A percentile compares a stretch with the other conserved stretches of the same genome.
phyloP scores from a whole-genome alignment of 2,329 filamentous ascomycete species.

The Xylariaceae sp. region DNA sequence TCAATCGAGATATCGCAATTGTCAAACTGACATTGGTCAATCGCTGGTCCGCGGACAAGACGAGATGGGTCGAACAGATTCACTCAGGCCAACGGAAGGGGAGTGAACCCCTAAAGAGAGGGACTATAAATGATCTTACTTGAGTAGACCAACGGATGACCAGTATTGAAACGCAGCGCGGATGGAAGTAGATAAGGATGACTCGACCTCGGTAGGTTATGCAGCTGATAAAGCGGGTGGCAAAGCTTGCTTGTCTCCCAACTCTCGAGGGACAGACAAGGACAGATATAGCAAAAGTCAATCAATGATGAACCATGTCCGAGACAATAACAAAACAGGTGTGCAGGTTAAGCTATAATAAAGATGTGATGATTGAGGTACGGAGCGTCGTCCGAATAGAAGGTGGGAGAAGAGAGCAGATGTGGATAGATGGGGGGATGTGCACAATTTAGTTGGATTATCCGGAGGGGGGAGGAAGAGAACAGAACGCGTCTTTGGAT shows the following conservation, averaged over 20 bases:
- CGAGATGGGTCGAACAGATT: neutral
- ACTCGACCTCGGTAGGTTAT: conserved; percentile 28
- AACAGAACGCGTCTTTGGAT: conserved; percentile 22
- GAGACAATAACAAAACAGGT: conserved; percentile 20
- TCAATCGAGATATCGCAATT: conserved; percentile 33
- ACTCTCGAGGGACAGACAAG: conserved; percentile 16
- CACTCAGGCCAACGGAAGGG: neutral
- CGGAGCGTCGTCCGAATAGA: conserved; percentile 9
- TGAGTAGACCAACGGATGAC: conserved; percentile 7
- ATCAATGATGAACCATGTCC: conserved; percentile 22
- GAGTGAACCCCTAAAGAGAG: neutral
- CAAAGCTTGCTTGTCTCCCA: conserved; percentile 13
- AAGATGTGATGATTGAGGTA: conserved; percentile 17
- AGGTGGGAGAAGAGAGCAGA: conserved; percentile 23
- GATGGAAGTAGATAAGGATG: conserved; percentile 12
- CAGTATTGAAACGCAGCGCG: conserved; percentile 3
- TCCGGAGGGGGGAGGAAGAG: conserved; percentile 7
- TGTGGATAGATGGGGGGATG: neutral
- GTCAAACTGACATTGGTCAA: conserved; percentile 37
- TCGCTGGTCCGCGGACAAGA: conserved; percentile 22
- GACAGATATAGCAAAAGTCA: conserved; percentile 27
- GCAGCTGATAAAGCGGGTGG: neutral
- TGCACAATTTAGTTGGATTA: conserved; percentile 20
- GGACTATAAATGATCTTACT: conserved; percentile 25
- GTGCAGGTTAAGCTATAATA: conserved; percentile 3